Conservation (phyloP, 2,329 filamentous ascomycete species). For the Calonectria henricotiae region DNA sequence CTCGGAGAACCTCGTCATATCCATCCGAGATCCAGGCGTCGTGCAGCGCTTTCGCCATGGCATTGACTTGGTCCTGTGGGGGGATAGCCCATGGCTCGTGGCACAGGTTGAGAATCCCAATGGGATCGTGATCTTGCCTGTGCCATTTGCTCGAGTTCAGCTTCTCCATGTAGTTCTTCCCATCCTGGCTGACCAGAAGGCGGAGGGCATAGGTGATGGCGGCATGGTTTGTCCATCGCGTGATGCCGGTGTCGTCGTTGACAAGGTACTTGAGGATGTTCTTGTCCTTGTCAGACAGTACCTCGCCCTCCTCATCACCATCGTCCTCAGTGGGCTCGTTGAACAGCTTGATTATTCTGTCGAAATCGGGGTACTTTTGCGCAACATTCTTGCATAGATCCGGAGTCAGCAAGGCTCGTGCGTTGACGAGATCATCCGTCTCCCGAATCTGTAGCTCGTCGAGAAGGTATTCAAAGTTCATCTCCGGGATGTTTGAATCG, state of each 20-base stretch:
- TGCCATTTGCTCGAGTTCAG: constrained; percentile 15
- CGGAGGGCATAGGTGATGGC: constrained; percentile 16
- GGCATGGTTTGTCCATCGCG: constrained; percentile 10
- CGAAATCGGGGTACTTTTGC: constrained; percentile 11
- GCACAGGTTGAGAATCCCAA: constrained; percentile 3
- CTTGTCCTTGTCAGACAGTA: background rate
- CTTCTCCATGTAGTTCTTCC: constrained; percentile 20
- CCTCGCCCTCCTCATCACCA: constrained; percentile 3
- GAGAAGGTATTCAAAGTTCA: constrained; percentile 20
- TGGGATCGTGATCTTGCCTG: constrained; percentile 19
- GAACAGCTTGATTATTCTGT: constrained; percentile 9
- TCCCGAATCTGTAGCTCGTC: constrained; percentile 18
- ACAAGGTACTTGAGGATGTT: constrained; percentile 16
- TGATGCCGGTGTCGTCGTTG: constrained; percentile 21
- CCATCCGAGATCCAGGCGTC: background rate
- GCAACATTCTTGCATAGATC: constrained; percentile 1
- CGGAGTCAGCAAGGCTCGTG: constrained; percentile 1
- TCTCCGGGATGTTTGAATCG: constrained; percentile 1
- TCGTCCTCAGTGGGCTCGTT: constrained; percentile 7
- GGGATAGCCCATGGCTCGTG: constrained; percentile 14
- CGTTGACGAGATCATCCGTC: constrained; percentile 12
- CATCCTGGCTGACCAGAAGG: constrained; percentile 7
- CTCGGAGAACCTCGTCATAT: constrained; percentile 5
- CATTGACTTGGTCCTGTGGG: background rate
- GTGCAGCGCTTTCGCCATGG: background rate